Evolutionary conservation across 495 filamentous ascomycete species (phyloP).

Genomic region (Lophiotrema nucula): DNA sequence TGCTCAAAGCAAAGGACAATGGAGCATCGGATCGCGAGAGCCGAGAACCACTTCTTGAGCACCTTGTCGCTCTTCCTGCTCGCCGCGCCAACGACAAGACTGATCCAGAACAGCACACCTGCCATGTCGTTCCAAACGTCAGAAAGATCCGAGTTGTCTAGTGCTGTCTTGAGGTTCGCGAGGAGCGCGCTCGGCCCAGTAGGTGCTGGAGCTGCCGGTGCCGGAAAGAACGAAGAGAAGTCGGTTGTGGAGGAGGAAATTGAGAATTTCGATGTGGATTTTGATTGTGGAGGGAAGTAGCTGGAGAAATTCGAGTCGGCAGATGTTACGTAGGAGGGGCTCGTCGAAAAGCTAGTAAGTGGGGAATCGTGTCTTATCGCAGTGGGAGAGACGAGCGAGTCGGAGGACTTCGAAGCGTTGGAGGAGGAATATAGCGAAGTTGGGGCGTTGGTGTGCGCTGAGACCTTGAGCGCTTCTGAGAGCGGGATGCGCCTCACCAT

Average conservation of each 20-base stretch:
- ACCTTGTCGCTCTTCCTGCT: constrained; percentile 27
- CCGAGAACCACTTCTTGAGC: constrained; percentile 35
- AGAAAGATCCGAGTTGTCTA: constrained; percentile 24
- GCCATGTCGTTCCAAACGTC: constrained; percentile 37
- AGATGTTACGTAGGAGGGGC: constrained; percentile 2
- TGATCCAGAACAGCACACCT: constrained; percentile 39
- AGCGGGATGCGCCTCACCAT: constrained; percentile 41
- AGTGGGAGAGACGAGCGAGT: constrained; percentile 30
- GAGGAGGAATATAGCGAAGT: not conserved
- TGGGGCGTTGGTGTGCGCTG: constrained; percentile 6
- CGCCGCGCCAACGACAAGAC: constrained; percentile 34
- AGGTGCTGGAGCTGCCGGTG: constrained; percentile 1
- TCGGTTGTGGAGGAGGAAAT: not conserved
- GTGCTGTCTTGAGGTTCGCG: constrained; percentile 7
- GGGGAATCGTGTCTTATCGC: constrained; percentile 25
- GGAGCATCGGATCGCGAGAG: constrained; percentile 33
- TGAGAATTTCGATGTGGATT: not conserved
- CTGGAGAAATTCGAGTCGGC: not conserved
- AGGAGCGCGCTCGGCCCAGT: constrained; percentile 6
- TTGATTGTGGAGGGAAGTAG: not conserved
- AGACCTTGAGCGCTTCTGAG: constrained; percentile 39
- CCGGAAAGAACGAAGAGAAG: not conserved
- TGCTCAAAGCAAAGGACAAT: constrained; percentile 40
- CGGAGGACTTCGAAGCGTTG: constrained; percentile 2
- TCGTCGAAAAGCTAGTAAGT: constrained; percentile 10